Base-by-base conservation (phyloP, 2,329 filamentous ascomycete genomes). In the Rhinocladiella mackenziei region DNA sequence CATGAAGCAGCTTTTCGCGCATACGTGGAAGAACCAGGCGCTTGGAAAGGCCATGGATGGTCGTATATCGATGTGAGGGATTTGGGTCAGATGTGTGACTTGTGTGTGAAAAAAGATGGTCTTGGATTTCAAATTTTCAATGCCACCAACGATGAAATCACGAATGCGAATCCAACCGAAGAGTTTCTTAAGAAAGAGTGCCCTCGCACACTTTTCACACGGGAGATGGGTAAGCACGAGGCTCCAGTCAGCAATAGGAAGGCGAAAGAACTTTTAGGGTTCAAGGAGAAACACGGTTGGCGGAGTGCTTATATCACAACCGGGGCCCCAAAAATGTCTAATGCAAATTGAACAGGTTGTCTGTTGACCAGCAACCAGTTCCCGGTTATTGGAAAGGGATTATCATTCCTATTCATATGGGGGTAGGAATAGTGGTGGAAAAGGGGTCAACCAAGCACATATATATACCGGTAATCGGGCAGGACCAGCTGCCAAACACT, bases 121-220 rank as follows among this genome's bases (percentile, higher is more conserved):
- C 56, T 82, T 5, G 78, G 78, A 0, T 82, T 78, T 51, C 76
- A 81, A 56, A 63, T 81, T 0, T 82, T 81, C 60, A 82, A 82
- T 56, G 78, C 77, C 1, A 78, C 76, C 0, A 82, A 82, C 55
- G 71, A 78, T 55, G 74, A 68, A 2, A 80, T 80, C 33, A 81
- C 77, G 0, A 72, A 72, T 2, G 70, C 64, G 8, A 58, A 66
- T 17, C 70, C 74, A 0, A 78, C 76, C 0, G 63, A 62, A 29
- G 66, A 75, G 43, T 77, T 80, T 45, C 54, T 81, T 39, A 63
- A 69, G 54, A 65, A 71, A 53, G 8, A n/a, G n/a, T 26, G n/a
- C n/a, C 23, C 23, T n/a, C 23, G n/a, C n/a, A 26, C 23, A n/a
- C 23, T 62, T 62, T 64, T 82, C 30, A 77, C 69, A 18, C 63